Conservation (phyloP, 768 basidiomycete species). For the Leccinellum albellum region DNA sequence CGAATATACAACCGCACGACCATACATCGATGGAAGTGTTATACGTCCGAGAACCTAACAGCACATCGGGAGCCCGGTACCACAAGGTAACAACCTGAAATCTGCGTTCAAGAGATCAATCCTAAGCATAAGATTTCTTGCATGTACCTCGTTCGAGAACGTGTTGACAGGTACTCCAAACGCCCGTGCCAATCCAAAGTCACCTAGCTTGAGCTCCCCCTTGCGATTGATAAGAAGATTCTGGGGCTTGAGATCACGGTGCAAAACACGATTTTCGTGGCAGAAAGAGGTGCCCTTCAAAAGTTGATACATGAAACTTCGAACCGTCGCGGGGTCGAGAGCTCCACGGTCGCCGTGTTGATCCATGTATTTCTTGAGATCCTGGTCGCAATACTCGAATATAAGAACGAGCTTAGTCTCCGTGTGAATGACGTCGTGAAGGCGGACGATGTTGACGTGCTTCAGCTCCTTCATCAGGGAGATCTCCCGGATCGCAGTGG, state of each 20-base stretch:
- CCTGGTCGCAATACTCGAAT: slow-evolving; percentile 98
- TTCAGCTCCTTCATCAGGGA: slow-evolving; percentile 99
- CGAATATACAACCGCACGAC: slow-evolving; percentile 99
- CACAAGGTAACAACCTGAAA: slow-evolving; percentile 91
- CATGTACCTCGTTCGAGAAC: slow-evolving; percentile 86
- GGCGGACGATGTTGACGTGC: slow-evolving; percentile 96
- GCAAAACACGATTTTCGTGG: slow-evolving; percentile 96
- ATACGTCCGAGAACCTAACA: slow-evolving; percentile 95
- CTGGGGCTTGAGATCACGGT: slow-evolving; percentile 97
- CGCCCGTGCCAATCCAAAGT: slow-evolving; percentile 95
- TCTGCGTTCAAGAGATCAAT: slow-evolving; percentile 2
- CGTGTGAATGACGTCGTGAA: slow-evolving; percentile 98
- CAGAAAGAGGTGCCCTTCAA: slow-evolving; percentile 97
- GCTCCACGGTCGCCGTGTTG: slow-evolving; percentile 95
- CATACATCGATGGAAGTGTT: slow-evolving; percentile 98
- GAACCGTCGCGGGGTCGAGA: slow-evolving; percentile 80
- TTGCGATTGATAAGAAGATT: slow-evolving; percentile 97
- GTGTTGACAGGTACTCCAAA: slow-evolving; percentile 99
- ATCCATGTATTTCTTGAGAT: slow-evolving; percentile 99
- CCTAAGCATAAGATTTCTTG: background rate
- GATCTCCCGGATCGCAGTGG: slow-evolving; percentile 98
- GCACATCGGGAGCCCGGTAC: slow-evolving; percentile 98
- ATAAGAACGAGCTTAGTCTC: slow-evolving; percentile 97
- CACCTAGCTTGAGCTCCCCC: slow-evolving; percentile 94
- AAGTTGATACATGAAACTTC: slow-evolving; percentile 97